These are phyloP conservation scores for Curvularia eragrostidis DNA, from an alignment of 2,329 filamentous ascomycete genomes.

Conservation along the genomic window DNA sequence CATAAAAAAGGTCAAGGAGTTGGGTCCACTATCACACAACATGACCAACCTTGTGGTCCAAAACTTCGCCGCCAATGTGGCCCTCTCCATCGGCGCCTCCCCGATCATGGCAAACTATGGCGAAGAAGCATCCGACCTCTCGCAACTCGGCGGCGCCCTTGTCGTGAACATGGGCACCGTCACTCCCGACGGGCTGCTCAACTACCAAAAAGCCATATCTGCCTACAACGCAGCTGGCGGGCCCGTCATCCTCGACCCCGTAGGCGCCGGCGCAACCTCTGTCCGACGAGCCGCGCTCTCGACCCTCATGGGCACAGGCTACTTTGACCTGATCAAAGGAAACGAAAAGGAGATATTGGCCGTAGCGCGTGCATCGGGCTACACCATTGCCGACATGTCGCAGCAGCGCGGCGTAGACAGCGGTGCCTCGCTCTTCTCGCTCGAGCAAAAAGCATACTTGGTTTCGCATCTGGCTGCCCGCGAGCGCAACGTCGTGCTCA, in stretches of 20 bases:
- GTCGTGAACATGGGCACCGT: constrained; percentile 96
- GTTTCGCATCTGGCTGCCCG: constrained; percentile 70
- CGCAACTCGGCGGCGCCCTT: constrained; percentile 75
- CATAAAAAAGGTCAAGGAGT: constrained; percentile 66
- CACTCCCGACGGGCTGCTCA: constrained; percentile 73
- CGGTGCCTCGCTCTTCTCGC: constrained; percentile 61
- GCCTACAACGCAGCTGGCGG: constrained; percentile 81
- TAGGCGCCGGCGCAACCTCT: constrained; percentile 83
- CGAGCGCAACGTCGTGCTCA: constrained; percentile 75
- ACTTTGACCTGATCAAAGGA: constrained; percentile 89
- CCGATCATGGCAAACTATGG: constrained; percentile 95
- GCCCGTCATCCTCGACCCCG: constrained; percentile 85
- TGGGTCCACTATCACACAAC: constrained; percentile 83
- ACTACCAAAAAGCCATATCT: constrained; percentile 74
- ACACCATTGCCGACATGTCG: constrained; percentile 46
- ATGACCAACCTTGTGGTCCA: constrained; percentile 98
- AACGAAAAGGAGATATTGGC: constrained; percentile 88
- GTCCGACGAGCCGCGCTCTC: constrained; percentile 75
- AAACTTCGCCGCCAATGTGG: constrained; percentile 92
- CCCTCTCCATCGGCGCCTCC: constrained; percentile 80
- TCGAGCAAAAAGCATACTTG: constrained; percentile 65
- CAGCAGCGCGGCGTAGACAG: constrained; percentile 92
- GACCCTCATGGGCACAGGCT: constrained; percentile 73
- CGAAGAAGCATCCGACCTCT: constrained; percentile 81
- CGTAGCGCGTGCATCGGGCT: constrained; percentile 62